phyloP scores from a whole-genome alignment of 345 rosid genomes.

The Chamaenerion angustifolium region DNA sequence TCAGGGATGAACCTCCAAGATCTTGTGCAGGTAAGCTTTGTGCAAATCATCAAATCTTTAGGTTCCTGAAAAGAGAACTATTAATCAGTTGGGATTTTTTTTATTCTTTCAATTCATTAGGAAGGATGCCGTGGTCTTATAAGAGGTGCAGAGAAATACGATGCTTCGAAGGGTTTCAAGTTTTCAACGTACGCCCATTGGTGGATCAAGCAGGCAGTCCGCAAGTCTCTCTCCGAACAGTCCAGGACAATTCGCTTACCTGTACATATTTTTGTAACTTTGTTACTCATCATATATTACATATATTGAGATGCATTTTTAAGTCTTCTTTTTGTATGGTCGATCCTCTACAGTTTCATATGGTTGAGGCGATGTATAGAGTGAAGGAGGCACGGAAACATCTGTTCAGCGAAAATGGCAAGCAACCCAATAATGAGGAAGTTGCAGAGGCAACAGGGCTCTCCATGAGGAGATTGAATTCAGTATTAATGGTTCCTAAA shows the following conservation, averaged over 20 bases:
- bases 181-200: constrained; percentile 97
- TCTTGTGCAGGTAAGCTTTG: constrained; percentile 68
- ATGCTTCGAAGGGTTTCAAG: constrained; percentile 90
- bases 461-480: constrained; percentile 67
- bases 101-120: constrained; percentile 23
- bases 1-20: constrained; percentile 89
- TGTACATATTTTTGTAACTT: constrained; percentile 24
- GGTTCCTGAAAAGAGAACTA: neutral
- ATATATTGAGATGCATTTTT: too few relatives aligned
- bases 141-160: constrained; percentile 83
- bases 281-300: neutral
- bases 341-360: constrained; percentile 54
- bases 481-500: constrained; percentile 69
- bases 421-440: constrained; percentile 64
- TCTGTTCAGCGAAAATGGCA: constrained; percentile 50
- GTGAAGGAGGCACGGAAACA: constrained; percentile 84
- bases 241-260: constrained; percentile 82
- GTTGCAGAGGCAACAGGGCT: constrained; percentile 82
- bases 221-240: constrained; percentile 77
- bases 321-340: neutral
- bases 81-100: constrained; percentile 8
- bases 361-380: constrained; percentile 84
- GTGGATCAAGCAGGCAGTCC: constrained; percentile 95
- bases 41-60: neutral
- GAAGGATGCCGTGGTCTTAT: constrained; percentile 95